Base-by-base conservation (phyloP, 352 stramenopile genomes). In the Globisporangium echinulatum region DNA sequence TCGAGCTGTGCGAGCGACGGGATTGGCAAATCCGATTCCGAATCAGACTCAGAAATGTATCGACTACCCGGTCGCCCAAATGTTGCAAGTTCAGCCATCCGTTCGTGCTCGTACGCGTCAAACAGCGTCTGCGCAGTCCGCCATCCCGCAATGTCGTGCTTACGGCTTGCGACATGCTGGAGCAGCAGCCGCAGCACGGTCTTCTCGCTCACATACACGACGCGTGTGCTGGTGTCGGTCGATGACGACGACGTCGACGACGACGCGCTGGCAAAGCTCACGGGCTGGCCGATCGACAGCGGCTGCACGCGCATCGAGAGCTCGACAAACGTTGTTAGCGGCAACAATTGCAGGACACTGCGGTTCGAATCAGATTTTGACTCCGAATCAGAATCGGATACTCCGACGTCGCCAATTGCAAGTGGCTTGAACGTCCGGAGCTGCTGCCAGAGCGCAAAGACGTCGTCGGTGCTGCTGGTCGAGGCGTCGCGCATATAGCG, bases 301-400 rank as follows among this genome's bases (percentile, higher is more conserved):
- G 58, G 57, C 58, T 58, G 50, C 1, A 54, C 42, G 25, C 47
- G 36, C 44, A 5, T n/a, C 7, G 42, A 38, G 0, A 80, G 58
- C 37, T 61, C 56, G 10, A 67, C 61, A 48, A 75, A 83, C 25
- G 68, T 51, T 46, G 71, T 61, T 19, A 64, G 60, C 33, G 74
- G 71, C 11, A 77, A 56, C 17, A 83, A 61, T 52, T 80, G 74
- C 62, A 83, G 52, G 42, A 78, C 50, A 6, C 53, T 15, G 7
- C 62, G 49, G 40, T 11, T 11, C 10, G 40, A 44, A 19, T 19
- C 17, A 19, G 17, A 19, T 19, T 19, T 19, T 19, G 17, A 19
- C 17, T 19, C 17, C 17, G 17, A 19, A 19, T 19, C 17, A 19
- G 17, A 19, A 19, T 19, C 17, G 17, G 17, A 19, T 19, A 19